phyloP scores from a whole-genome alignment of 164 flowering plant genomes.

The Warburgia ugandensis region DNA sequence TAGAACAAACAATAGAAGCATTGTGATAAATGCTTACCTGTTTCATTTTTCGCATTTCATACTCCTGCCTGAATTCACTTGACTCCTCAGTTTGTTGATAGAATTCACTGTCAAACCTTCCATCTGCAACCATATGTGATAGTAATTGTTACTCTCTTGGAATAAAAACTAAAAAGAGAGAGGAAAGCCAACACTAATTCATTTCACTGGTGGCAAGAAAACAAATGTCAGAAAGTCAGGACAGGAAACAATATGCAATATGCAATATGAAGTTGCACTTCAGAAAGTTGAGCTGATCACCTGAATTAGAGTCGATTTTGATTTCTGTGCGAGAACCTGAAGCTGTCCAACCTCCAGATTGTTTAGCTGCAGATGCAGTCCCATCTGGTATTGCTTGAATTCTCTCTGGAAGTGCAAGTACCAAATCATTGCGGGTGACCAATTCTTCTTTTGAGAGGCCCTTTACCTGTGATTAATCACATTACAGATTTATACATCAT shows the following conservation, averaged over 20 bases:
- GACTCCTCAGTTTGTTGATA: conserved; percentile 68
- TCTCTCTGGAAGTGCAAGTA: conserved; percentile 68
- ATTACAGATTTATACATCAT: no score
- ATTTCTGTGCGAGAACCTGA: conserved; percentile 64
- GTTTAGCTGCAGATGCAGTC: conserved; percentile 46
- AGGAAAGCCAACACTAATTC: background rate
- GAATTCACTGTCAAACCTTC: conserved; percentile 62
- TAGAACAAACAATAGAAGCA: no score
- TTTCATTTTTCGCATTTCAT: conserved; percentile 85
- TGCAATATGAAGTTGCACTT: background rate
- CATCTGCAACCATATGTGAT: conserved; percentile 37
- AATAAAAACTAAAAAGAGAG: background rate
- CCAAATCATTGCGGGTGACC: conserved; percentile 74
- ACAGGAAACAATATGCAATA: no score
- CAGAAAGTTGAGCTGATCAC: conserved; percentile 24
- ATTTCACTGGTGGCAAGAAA: no score
- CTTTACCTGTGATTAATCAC: conserved; percentile 55
- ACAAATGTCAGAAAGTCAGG: no score
- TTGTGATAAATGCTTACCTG: no score
- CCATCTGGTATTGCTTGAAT: conserved; percentile 91
- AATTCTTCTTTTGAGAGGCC: conserved; percentile 76
- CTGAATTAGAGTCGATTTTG: conserved; percentile 63
- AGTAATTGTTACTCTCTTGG: background rate
- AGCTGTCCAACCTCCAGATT: conserved; percentile 59
- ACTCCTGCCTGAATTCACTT: conserved; percentile 75